phyloP scores from a whole-genome alignment of 75 land plant species.

The Larix kaempferi region DNA sequence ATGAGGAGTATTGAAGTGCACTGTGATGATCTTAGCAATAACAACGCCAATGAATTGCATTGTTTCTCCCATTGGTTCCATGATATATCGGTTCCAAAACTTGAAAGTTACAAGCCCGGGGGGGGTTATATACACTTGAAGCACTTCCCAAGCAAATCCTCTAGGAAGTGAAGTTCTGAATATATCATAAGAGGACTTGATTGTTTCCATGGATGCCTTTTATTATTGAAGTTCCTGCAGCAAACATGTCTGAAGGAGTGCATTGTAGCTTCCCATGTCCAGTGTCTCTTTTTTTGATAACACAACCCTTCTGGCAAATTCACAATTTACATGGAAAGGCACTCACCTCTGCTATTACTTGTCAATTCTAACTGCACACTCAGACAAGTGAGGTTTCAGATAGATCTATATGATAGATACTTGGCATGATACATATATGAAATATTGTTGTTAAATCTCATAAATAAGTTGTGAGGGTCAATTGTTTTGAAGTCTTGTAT shows the following conservation, averaged over 20 bases:
- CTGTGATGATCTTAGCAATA: constrained; percentile 37
- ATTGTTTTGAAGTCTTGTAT: constrained; percentile 49
- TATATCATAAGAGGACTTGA: constrained; percentile 73
- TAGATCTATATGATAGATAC: too few relatives aligned
- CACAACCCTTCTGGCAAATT: constrained; percentile 44
- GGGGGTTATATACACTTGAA: constrained; percentile 68
- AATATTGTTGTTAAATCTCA: too few relatives aligned
- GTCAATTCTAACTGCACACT: too few relatives aligned
- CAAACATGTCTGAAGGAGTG: constrained; percentile 49
- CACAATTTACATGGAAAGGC: too few relatives aligned
- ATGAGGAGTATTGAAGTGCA: too few relatives aligned
- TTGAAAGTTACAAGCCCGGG: constrained; percentile 73
- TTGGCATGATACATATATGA: too few relatives aligned
- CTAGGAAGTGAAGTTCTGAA: constrained; percentile 64
- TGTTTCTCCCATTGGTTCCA: constrained; percentile 68
- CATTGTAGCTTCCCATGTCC: constrained; percentile 81
- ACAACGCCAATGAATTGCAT: constrained; percentile 66
- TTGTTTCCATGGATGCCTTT: constrained; percentile 61
- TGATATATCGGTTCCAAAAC: constrained; percentile 85
- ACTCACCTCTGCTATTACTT: too few relatives aligned
- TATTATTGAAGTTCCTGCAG: constrained; percentile 57
- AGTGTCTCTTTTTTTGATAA: constrained; percentile 64
- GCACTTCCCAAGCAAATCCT: constrained; percentile 89
- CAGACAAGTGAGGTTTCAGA: too few relatives aligned
- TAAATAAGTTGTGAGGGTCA: constrained; percentile 35